Evolutionary conservation across 768 basidiomycete genomes (phyloP).

Genomic region (Xanthoconium purpureum): DNA sequence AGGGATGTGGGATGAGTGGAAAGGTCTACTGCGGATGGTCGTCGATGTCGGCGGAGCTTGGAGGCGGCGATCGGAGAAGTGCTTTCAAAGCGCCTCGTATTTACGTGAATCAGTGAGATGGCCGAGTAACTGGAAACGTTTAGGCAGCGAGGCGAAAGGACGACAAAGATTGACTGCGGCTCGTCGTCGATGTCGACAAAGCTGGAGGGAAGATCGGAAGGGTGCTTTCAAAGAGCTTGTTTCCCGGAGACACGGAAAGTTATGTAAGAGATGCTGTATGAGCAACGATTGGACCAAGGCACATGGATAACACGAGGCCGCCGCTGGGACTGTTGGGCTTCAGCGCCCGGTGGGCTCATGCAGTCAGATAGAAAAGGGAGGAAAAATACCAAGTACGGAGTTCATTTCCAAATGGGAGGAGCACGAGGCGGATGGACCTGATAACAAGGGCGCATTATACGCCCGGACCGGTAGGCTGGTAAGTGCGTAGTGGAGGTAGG

Average conservation of each 20-base stretch:
- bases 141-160: not conserved
- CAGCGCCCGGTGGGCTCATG: not conserved
- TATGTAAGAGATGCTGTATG: constrained; percentile 17
- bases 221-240: not conserved
- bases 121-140: not conserved
- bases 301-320: constrained; percentile 24
- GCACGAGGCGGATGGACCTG: not conserved
- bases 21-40: not conserved
- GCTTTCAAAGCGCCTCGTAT: not conserved
- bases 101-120: too few relatives aligned
- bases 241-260: not conserved
- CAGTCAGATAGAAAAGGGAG: not conserved
- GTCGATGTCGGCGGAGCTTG: not conserved
- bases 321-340: not conserved
- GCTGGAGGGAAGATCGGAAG: not conserved
- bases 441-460: not conserved
- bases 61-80: not conserved
- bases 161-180: not conserved
- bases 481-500: not conserved
- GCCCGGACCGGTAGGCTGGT: not conserved
- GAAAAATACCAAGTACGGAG: not conserved
- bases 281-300: constrained; percentile 4
- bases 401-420: not conserved
- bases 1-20: not conserved
- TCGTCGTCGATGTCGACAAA: not conserved